phyloP scores from a whole-genome alignment of 2,329 filamentous ascomycete species.

The Thielaviopsis ethacetica region DNA sequence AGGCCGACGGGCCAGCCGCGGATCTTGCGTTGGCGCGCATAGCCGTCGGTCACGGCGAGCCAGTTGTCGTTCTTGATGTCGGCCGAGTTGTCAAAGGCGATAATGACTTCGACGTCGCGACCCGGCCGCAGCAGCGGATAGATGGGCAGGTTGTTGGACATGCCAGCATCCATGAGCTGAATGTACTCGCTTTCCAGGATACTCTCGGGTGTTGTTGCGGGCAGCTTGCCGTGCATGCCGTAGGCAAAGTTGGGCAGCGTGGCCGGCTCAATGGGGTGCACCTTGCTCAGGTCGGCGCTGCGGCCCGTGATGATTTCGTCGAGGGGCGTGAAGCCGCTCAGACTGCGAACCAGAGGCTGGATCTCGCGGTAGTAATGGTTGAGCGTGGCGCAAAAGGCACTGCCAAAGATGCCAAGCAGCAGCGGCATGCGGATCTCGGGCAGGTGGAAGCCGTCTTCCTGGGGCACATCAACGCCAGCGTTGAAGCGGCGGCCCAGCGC shows the following conservation, averaged over 20 bases:
- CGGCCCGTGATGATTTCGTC: conserved; percentile 71
- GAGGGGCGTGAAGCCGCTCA: conserved; percentile 59
- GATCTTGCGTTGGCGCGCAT: conserved; percentile 74
- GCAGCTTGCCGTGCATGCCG: conserved; percentile 61
- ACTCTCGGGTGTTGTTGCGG: conserved; percentile 59
- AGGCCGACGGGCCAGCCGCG: conserved; percentile 89
- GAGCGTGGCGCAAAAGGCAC: conserved; percentile 87
- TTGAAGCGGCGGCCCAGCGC: conserved; percentile 73
- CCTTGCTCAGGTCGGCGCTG: conserved; percentile 71
- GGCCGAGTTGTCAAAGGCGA: conserved; percentile 88
- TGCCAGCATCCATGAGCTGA: conserved; percentile 88
- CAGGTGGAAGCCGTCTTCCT: conserved; percentile 50
- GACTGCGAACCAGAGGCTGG: conserved; percentile 58
- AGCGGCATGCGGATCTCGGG: conserved; percentile 75
- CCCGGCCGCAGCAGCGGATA: conserved; percentile 85
- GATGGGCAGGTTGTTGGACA: conserved; percentile 95
- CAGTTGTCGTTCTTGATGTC: conserved; percentile 92
- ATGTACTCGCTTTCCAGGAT: conserved; percentile 57
- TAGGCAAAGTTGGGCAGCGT: conserved; percentile 79
- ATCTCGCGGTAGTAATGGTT: conserved; percentile 95
- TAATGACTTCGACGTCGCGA: conserved; percentile 71
- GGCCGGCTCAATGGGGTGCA: conserved; percentile 89
- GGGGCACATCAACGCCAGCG: conserved; percentile 46
- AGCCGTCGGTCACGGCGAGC: conserved; percentile 87
- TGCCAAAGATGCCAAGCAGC: conserved; percentile 89